phyloP scores from a whole-genome alignment of 192 early-diverging fungal genomes.

The Phlyctochytrium bullatum region DNA sequence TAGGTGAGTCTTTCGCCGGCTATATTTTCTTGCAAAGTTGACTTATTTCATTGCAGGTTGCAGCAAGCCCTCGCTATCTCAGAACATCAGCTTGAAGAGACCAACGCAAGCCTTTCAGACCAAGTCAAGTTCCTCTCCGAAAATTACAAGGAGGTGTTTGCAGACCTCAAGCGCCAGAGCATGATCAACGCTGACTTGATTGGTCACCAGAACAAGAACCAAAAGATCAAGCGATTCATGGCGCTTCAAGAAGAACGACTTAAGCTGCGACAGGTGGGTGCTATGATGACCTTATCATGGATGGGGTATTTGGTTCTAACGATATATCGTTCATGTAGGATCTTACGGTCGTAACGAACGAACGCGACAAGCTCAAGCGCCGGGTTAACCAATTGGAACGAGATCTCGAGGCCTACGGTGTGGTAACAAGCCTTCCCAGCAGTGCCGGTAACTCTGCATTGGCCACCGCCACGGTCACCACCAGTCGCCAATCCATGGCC shows the following conservation, averaged over 20 bases:
- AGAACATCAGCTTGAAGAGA: slow-evolving; percentile 5
- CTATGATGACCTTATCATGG: no score
- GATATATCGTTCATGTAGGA: slow-evolving; percentile 16
- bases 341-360: slow-evolving; percentile 1
- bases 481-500: no score
- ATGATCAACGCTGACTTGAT: slow-evolving; percentile 44
- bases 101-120: slow-evolving; percentile 7
- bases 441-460: no score
- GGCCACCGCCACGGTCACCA: no score
- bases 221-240: slow-evolving; percentile 48
- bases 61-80: neutral
- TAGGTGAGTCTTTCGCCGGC: no score
- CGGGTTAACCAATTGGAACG: slow-evolving; percentile 15
- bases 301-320: no score
- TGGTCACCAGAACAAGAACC: slow-evolving; percentile 44
- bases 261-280: slow-evolving; percentile 26
- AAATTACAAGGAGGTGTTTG: slow-evolving; percentile 15
- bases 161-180: slow-evolving; percentile 37
- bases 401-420: slow-evolving; percentile 16
- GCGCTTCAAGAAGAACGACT: slow-evolving; percentile 45
- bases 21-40: no score
- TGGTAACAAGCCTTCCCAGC: no score
- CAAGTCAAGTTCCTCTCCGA: slow-evolving; percentile 11
- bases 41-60: slow-evolving; percentile 1
- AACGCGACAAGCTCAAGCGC: slow-evolving; percentile 11